Evolutionary conservation across 2,329 filamentous ascomycete genomes (phyloP).

Genomic region (Chrysoporthe austroafricana): DNA sequence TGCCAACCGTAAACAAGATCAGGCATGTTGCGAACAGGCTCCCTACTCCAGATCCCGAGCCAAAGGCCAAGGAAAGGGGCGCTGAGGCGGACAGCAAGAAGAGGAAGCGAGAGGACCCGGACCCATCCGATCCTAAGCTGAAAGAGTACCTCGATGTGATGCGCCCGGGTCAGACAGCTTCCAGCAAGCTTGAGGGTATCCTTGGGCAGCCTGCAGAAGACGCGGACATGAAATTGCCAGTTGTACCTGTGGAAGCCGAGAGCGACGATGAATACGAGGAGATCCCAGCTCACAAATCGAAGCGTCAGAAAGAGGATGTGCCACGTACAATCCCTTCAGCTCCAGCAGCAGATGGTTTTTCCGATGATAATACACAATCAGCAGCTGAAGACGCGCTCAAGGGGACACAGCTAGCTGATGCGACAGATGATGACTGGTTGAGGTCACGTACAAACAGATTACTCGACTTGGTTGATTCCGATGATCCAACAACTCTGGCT

Average conservation of each 20-base stretch:
- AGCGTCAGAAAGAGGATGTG: constrained; percentile 41
- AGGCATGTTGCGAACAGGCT: constrained; percentile 20
- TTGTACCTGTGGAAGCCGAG: constrained; percentile 51
- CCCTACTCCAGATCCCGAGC: constrained; percentile 27
- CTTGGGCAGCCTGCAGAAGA: constrained; percentile 34
- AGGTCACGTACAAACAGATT: constrained; percentile 85
- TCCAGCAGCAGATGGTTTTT: constrained; percentile 21
- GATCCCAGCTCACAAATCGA: constrained; percentile 58
- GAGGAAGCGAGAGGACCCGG: constrained; percentile 65
- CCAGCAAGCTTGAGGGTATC: constrained; percentile 63
- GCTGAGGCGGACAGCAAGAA: constrained; percentile 59
- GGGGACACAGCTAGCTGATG: constrained; percentile 36
- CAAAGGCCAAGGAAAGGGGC: constrained; percentile 23
- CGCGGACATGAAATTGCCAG: constrained; percentile 21
- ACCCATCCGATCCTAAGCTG: constrained; percentile 75
- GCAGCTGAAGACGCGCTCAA: constrained; percentile 16
- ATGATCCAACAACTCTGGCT: constrained; percentile 47
- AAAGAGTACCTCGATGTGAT: constrained; percentile 86
- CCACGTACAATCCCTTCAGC: constrained; percentile 26
- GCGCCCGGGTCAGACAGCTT: constrained; percentile 65
- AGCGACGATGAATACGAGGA: constrained; percentile 79
- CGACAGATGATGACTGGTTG: constrained; percentile 88
- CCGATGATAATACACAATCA: constrained; percentile 12
- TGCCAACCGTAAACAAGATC: constrained; percentile 34
- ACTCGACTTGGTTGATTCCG: constrained; percentile 81